Evolutionary conservation across 163 green algal species (phyloP).

Genomic region (Picocystis sp.): DNA sequence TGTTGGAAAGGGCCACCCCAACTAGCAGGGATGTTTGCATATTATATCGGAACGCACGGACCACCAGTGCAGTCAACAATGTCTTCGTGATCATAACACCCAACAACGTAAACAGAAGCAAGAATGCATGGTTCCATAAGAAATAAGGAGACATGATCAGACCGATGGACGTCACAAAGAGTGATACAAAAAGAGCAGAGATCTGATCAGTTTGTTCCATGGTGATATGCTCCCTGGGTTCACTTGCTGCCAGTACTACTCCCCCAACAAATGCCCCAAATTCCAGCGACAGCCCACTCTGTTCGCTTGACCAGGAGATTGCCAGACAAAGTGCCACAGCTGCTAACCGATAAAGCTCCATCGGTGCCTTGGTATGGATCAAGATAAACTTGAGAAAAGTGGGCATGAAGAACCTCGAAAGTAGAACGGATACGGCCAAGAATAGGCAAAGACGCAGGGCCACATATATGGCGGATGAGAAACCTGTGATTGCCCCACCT

Average conservation of each 20-base stretch:
- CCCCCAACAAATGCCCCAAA: constrained; percentile 73
- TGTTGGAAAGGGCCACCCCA: constrained; percentile 62
- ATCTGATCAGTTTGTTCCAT: constrained; percentile 29
- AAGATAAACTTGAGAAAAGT: constrained; percentile 15
- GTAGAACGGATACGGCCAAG: background rate
- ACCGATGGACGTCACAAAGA: constrained; percentile 73
- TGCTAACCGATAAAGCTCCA: constrained; percentile 34
- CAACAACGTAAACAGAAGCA: background rate
- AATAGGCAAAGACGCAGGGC: background rate
- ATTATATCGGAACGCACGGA: constrained; percentile 45
- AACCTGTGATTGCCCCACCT: background rate
- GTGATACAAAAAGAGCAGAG: constrained; percentile 45
- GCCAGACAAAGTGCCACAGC: constrained; percentile 42
- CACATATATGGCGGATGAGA: background rate
- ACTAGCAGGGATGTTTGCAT: constrained; percentile 41
- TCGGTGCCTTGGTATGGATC: constrained; percentile 10
- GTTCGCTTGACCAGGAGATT: constrained; percentile 33
- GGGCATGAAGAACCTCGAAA: constrained; percentile 8
- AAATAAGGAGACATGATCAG: constrained; percentile 67
- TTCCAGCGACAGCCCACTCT: constrained; percentile 50
- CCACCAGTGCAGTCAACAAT: constrained; percentile 44
- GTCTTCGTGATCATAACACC: constrained; percentile 34
- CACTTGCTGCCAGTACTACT: constrained; percentile 35
- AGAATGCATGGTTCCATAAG: constrained; percentile 32
- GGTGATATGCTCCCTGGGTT: constrained; percentile 27